Evolutionary conservation across 345 rosid species (phyloP).

Genomic region (Viola odorata): DNA sequence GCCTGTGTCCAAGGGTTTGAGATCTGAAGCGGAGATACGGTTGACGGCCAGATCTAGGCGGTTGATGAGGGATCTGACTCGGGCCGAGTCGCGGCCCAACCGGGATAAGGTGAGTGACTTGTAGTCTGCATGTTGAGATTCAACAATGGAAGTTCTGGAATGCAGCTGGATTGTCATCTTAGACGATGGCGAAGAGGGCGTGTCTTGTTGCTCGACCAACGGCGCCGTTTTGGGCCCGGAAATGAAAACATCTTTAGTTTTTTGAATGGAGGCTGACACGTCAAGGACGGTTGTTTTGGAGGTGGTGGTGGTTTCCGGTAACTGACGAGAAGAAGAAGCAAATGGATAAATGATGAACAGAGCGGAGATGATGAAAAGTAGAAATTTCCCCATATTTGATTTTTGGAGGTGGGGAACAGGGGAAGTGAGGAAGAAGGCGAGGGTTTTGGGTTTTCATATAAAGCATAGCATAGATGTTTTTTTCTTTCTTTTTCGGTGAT

Average conservation of each 20-base stretch:
- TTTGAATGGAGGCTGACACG: conserved; percentile 37
- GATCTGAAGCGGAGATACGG: conserved; percentile 41
- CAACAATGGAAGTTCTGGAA: conserved; percentile 39
- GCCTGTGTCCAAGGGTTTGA: conserved; percentile 32
- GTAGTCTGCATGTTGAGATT: conserved; percentile 44
- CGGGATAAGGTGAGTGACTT: conserved; percentile 54
- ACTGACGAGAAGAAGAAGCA: conserved; percentile 29
- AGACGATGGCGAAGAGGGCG: conserved; percentile 17
- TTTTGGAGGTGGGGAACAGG: not conserved
- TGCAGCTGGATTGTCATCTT: conserved; percentile 33
- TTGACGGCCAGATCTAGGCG: conserved; percentile 48
- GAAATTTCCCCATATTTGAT: not conserved
- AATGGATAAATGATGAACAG: conserved; percentile 21
- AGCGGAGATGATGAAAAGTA: conserved; percentile 11
- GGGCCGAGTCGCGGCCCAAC: conserved; percentile 64
- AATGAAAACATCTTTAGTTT: conserved; percentile 20
- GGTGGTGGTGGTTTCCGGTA: conserved; percentile 8
- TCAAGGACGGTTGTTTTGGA: conserved; percentile 31
- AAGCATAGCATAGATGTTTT: not conserved
- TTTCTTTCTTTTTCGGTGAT: too few relatives aligned
- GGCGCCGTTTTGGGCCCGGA: conserved; percentile 7
- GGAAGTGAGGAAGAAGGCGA: not conserved
- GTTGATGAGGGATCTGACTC: conserved; percentile 47
- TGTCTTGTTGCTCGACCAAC: not conserved
- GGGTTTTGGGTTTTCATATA: not conserved